A percentile compares a stretch with the other conserved stretches of the same genome.
These are phyloP conservation scores for Septoria linicola DNA, from an alignment of 2,329 filamentous ascomycete species.

Conservation along the genomic window DNA sequence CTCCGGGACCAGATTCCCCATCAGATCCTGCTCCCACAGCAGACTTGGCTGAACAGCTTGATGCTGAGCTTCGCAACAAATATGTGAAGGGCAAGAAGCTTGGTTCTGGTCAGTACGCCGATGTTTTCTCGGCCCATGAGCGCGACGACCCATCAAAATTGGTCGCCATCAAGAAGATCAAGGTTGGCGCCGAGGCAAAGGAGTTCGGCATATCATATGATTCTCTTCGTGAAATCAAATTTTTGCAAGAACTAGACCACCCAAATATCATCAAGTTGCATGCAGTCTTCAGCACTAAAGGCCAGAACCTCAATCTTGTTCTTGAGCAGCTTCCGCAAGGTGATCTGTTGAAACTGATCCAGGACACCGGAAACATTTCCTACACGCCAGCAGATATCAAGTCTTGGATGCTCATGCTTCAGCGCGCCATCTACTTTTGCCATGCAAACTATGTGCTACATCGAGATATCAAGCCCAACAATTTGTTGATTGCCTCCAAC, in stretches of 20 bases:
- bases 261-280: constrained; percentile 93
- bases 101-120: constrained; percentile 94
- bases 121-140: constrained; percentile 87
- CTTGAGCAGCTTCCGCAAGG: constrained; percentile 92
- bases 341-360: constrained; percentile 91
- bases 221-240: constrained; percentile 92
- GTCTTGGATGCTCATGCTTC: constrained; percentile 98
- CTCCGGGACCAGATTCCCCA: constrained; percentile 17
- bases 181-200: constrained; percentile 78
- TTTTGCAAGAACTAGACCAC: constrained; percentile 88
- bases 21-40: constrained; percentile 20
- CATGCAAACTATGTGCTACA: constrained; percentile 93
- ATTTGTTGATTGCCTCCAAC: constrained; percentile 88
- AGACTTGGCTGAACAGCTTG: constrained; percentile 51
- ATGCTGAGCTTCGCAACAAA: constrained; percentile 64
- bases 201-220: constrained; percentile 87
- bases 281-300: constrained; percentile 91
- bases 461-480: constrained; percentile 98
- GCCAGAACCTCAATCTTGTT: constrained; percentile 94
- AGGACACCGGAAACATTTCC: constrained; percentile 72
- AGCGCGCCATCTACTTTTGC: constrained; percentile 90
- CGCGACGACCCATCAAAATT: constrained; percentile 67
- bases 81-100: constrained; percentile 92
- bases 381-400: constrained; percentile 93
- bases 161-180: constrained; percentile 93